Percentiles rank a stretch among this genome's conserved stretches.
Evolutionary conservation across 2,329 filamentous ascomycete genomes (phyloP).

Genomic region (Alternaria consortialis): DNA sequence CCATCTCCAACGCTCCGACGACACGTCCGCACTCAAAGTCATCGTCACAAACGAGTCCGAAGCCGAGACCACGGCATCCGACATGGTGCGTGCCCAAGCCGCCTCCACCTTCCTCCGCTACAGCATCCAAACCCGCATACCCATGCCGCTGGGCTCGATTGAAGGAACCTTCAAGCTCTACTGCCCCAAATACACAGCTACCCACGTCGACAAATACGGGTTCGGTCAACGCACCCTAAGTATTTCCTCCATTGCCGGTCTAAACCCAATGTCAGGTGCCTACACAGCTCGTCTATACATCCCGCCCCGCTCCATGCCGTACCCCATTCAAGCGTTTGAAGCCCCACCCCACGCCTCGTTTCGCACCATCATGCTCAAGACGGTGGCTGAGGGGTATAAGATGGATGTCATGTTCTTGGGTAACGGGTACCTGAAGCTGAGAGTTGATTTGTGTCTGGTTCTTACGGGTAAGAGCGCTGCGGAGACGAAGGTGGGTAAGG

Average conservation of each 20-base stretch:
- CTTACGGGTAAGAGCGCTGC: slow-evolving; percentile 33
- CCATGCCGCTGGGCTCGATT: slow-evolving; percentile 36
- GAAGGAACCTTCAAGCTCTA: slow-evolving; percentile 39
- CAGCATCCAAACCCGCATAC: slow-evolving; percentile 30
- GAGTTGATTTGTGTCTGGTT: slow-evolving; percentile 39
- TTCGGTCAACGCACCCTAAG: slow-evolving; percentile 37
- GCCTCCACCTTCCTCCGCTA: slow-evolving; percentile 32
- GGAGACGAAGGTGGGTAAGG: slow-evolving; percentile 26
- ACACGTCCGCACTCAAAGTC: slow-evolving; percentile 5
- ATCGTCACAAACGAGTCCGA: slow-evolving; percentile 5
- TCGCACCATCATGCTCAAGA: slow-evolving; percentile 30
- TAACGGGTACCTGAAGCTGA: slow-evolving; percentile 38
- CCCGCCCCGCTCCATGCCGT: slow-evolving; percentile 41
- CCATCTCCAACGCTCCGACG: slow-evolving; percentile 22
- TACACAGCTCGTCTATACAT: slow-evolving; percentile 38
- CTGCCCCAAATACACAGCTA: slow-evolving; percentile 35
- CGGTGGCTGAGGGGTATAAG: slow-evolving; percentile 32
- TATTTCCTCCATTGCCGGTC: slow-evolving; percentile 30
- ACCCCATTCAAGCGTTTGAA: slow-evolving; percentile 24
- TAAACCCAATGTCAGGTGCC: slow-evolving; percentile 31
- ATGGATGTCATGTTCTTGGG: slow-evolving; percentile 43
- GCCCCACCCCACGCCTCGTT: slow-evolving; percentile 43
- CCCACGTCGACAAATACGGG: slow-evolving; percentile 42
- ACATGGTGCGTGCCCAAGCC: not conserved
- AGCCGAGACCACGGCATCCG: slow-evolving; percentile 9